Base-by-base conservation (phyloP, 2,329 filamentous ascomycete genomes). In the Botrytis paeoniae region DNA sequence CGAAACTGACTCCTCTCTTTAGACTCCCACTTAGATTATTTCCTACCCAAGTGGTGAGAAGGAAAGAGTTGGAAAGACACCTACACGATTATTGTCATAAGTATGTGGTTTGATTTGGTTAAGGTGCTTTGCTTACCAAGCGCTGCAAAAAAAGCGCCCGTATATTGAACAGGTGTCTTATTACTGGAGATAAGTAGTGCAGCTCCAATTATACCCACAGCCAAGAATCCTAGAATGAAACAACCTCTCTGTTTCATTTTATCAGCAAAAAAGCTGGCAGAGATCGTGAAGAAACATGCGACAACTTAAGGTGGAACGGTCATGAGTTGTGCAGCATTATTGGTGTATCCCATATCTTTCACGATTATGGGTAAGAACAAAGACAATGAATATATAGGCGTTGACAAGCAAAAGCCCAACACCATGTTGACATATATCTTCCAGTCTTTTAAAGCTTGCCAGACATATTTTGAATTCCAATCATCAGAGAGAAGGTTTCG, bases 11-110 rank as follows among this genome's bases (percentile, higher is more conserved):
- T 54, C 93, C 95, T 57, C 94, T 89, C 85, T 97, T 97, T 82
- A 96, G 95, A 10, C 95, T 92, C n/a, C 95, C 92, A 82, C 97
- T 94, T 45, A 91, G 87, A 75, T 97, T 97, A 83, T 98, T 97
- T 69, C 91, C 89, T 37, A 91, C 86, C 95, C 95, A 98, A 1
- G 90, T 90, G 75, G 97, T 92, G 0, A 93, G 95, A 79, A 97
- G 95, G 16, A 93, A 85, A 97, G 92, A 78, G 89, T 90, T 0
- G 94, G 93, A 79, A 97, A 97, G 77, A 97, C 97, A 0, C 95
- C 94, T 76, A 74, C 57, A 29, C 9, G 6, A 51, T 32, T 25
- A 35, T 20, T 5, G 6, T 29, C 76, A 43, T 71, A 25, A 65
- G 60, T 18, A 54, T 32, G 6, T 35, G 10, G 6, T 43, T 35